Percentiles rank a stretch among this genome's conserved stretches.
These are phyloP conservation scores for Geum urbanum DNA, from an alignment of 306 rosid species.

Conservation along the genomic window DNA sequence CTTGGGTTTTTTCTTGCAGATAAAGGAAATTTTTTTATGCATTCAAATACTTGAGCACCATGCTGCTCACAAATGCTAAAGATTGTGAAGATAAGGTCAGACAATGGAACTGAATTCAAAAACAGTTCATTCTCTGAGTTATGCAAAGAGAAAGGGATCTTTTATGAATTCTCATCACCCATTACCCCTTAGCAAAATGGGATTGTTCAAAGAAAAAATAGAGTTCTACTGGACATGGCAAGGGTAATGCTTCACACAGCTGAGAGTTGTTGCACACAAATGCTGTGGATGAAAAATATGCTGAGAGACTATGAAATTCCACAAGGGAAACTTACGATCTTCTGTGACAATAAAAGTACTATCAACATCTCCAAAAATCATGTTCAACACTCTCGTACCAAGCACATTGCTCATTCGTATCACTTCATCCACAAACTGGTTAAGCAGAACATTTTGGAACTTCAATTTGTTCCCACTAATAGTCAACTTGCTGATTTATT, in stretches of 20 bases:
- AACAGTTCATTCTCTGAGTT: background rate
- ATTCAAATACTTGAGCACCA: background rate
- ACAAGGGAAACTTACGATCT: too few species aligned
- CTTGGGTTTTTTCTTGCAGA: background rate
- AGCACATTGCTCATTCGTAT: too few species aligned
- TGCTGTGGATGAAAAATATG: too few species aligned
- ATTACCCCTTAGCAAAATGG: background rate
- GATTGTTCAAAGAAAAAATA: background rate
- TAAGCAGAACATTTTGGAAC: too few species aligned
- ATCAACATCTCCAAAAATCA: too few species aligned
- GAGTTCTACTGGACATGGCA: background rate
- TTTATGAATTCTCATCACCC: background rate
- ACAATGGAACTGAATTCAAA: background rate
- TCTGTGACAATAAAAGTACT: too few species aligned
- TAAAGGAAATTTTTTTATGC: background rate
- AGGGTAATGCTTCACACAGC: background rate
- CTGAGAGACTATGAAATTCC: too few species aligned
- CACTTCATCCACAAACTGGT: too few species aligned
- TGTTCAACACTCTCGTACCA: too few species aligned
- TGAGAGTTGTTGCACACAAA: too few species aligned
- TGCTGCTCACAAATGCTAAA: rapidly evolving
- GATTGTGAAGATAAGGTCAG: background rate
- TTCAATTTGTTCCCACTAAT: too few species aligned
- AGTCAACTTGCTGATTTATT: too few species aligned
- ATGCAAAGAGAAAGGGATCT: background rate